These are phyloP conservation scores for Rhizoclosmatium globosum DNA, from an alignment of 192 early-diverging fungal species.

Conservation along the genomic window DNA sequence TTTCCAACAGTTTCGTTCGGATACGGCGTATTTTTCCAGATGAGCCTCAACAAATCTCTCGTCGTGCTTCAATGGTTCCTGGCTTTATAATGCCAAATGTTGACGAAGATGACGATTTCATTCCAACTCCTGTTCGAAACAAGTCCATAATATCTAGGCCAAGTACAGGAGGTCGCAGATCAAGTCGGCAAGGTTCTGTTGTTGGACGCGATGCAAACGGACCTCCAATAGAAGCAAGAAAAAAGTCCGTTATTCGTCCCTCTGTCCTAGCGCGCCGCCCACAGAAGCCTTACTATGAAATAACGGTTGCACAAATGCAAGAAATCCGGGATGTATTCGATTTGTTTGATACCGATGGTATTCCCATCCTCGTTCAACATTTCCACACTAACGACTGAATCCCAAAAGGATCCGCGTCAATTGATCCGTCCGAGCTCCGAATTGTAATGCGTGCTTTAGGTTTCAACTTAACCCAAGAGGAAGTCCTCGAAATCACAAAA, in stretches of 20 bases:
- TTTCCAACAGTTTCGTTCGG: conserved; percentile 1
- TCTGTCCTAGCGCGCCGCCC: background rate
- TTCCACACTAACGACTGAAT: background rate
- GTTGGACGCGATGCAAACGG: background rate
- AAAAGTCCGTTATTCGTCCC: background rate
- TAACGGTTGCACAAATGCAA: conserved; percentile 26
- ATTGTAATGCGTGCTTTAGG: conserved; percentile 78
- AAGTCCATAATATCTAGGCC: background rate
- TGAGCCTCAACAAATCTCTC: background rate
- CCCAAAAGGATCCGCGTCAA: conserved; percentile 54
- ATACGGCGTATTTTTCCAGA: background rate
- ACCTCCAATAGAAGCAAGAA: background rate
- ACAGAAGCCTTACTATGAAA: conserved; percentile 7
- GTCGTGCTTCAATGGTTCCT: background rate
- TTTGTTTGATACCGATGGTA: conserved; percentile 59
- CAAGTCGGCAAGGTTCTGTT: background rate
- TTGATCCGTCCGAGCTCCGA: conserved; percentile 74
- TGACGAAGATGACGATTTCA: background rate
- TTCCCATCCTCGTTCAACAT: too few relatives aligned
- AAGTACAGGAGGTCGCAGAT: too few relatives aligned
- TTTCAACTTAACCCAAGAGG: conserved; percentile 69
- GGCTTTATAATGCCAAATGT: background rate
- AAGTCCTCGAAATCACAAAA: conserved; percentile 62
- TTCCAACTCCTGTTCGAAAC: background rate
- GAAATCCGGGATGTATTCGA: conserved; percentile 50